Base-by-base conservation (phyloP, 164 flowering plant genomes). In the Sedum album region DNA sequence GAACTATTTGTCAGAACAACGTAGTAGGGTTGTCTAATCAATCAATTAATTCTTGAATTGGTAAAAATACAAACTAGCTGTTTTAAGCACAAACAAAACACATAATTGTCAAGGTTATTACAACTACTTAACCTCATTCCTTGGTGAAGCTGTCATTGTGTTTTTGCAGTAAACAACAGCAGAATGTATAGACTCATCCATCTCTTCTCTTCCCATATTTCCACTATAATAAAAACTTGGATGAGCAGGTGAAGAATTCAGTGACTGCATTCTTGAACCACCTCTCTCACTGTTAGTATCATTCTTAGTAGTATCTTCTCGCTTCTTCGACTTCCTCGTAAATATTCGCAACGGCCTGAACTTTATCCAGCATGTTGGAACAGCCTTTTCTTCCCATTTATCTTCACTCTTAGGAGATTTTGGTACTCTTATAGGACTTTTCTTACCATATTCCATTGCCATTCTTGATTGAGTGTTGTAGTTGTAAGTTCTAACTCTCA, bases 121-220 rank as follows among this genome's bases (percentile, higher is more conserved):
- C 17, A 44, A 11, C 48, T 13, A 11, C 15, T 44, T 5, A 15
- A 15, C 57, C 25, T 49, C 1, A 18, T 49, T 46, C n/a, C n/a
- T n/a, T n/a, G 51, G 51, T 5, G 55, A 6, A 1, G 8, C 28
- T 21, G 9, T 53, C 28, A 53, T 23, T 11, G 60, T 53, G 28
- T 28, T 57, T 30, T 57, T 57, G 62, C 62, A 57, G 33, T 57
- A 28, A 0, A 57, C 33, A 28, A 57, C n/a, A 30, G 62, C 62
- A 2, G 62, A 57, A 28, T 57, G 33, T 11, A 57, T 57, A 13
- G 20, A 57, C 62, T 28, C 62, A 57, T 57, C 33, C 62, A 26
- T 57, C 31, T 57, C 62, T 14, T 57, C 62, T 57, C 33, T 26
- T 9, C 62, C 62, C 31, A 57, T 57, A 44, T 44, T 11, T 57